Conservation (phyloP, 2,329 filamentous ascomycete species). For the Monilinia laxa region DNA sequence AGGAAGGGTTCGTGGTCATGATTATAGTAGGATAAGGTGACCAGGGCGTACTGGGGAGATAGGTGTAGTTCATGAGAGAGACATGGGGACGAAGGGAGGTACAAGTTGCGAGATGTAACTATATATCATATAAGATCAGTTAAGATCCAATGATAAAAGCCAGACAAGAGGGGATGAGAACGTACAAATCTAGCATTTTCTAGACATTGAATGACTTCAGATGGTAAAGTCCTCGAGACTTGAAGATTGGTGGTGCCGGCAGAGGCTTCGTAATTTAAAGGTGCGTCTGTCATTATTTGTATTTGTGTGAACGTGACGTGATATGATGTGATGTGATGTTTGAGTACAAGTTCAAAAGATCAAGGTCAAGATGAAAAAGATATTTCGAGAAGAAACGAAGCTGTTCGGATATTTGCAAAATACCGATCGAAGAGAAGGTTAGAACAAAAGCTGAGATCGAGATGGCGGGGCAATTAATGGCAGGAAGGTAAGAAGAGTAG, state of each 20-base stretch:
- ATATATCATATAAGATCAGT: background rate
- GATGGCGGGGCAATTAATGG: background rate
- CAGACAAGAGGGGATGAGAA: conserved; percentile 27
- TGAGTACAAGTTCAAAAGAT: too few species aligned
- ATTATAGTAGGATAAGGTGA: conserved; percentile 77
- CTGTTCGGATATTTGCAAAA: too few species aligned
- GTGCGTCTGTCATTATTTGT: conserved; percentile 17
- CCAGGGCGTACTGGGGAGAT: conserved; percentile 76
- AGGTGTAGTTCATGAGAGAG: conserved; percentile 99
- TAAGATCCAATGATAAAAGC: background rate
- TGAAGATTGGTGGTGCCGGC: conserved; percentile 66
- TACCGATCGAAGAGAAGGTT: conserved; percentile 2
- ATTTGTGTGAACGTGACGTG: too few species aligned
- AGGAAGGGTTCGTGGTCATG: conserved; percentile 83
- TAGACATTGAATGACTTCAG: conserved; percentile 85
- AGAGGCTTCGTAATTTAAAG: conserved; percentile 71
- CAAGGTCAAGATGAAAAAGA: too few species aligned
- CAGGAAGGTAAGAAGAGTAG: too few species aligned
- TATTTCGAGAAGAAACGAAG: too few species aligned
- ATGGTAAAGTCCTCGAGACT: conserved; percentile 67
- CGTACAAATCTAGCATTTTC: conserved; percentile 92
- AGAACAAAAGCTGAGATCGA: conserved; percentile 1
- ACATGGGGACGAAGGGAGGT: conserved; percentile 82
- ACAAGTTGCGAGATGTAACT: conserved; percentile 96
- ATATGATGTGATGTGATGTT: too few species aligned